phyloP scores from a whole-genome alignment of 805 yeast species.

The Candida adriatica region DNA sequence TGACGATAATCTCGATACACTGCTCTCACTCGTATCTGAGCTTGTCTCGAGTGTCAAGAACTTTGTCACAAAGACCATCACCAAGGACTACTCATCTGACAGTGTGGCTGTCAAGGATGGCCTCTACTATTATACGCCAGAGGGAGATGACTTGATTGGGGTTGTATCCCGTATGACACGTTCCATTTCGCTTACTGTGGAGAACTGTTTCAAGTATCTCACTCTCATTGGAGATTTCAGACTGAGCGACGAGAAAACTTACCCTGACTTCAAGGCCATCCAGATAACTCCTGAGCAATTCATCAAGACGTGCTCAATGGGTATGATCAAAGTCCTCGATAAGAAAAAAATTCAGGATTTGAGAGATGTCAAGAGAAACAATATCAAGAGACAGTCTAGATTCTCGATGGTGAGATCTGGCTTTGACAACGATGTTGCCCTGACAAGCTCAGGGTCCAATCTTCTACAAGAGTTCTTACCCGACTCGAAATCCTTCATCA shows the following conservation, averaged over 20 bases:
- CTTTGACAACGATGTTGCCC: conserved; percentile 11
- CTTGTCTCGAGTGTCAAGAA: conserved; percentile 58
- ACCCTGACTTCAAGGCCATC: conserved; percentile 56
- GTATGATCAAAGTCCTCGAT: conserved; percentile 40
- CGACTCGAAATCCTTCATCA: conserved; percentile 29
- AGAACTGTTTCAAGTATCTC: conserved; percentile 44
- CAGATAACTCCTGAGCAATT: conserved; percentile 55
- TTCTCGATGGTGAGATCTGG: conserved; percentile 31
- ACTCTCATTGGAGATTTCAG: conserved; percentile 61
- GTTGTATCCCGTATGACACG: conserved; percentile 55
- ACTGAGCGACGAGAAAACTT: conserved; percentile 50
- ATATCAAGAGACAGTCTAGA: conserved; percentile 25
- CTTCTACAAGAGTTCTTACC: conserved; percentile 28
- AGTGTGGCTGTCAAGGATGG: conserved; percentile 15
- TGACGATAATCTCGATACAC: conserved; percentile 44
- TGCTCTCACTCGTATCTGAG: conserved; percentile 55
- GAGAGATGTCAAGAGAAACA: conserved; percentile 15
- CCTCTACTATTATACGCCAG: conserved; percentile 50
- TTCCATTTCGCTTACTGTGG: conserved; percentile 41
- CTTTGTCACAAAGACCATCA: conserved; percentile 48
- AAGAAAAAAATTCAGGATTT: conserved; percentile 22
- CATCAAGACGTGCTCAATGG: conserved; percentile 53
- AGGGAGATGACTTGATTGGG: conserved; percentile 59
- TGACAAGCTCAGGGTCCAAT: conserved; percentile 26
- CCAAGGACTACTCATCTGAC: conserved; percentile 26